These are phyloP conservation scores for Candida ulmi DNA, from an alignment of 805 yeast genomes.

Conservation along the genomic window DNA sequence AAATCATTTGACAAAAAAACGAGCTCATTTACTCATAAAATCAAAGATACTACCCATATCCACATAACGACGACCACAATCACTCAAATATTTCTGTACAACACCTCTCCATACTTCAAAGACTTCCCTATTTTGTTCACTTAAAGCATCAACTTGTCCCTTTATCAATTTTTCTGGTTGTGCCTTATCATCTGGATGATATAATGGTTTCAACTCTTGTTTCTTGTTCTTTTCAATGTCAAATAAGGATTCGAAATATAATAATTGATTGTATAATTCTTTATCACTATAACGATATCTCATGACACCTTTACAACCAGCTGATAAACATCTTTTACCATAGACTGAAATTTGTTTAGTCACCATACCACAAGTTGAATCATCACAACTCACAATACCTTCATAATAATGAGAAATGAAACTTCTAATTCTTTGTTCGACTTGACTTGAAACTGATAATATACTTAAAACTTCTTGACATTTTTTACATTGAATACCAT, in stretches of 20 bases:
- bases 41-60: constrained; percentile 79
- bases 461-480: constrained; percentile 51
- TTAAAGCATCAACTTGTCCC: constrained; percentile 64
- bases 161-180: constrained; percentile 28
- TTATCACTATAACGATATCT: constrained; percentile 70
- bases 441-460: constrained; percentile 58
- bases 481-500: constrained; percentile 64
- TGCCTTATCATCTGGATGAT: constrained; percentile 28
- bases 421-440: constrained; percentile 65
- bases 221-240: constrained; percentile 74
- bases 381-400: constrained; percentile 86
- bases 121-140: constrained; percentile 69
- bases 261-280: constrained; percentile 78
- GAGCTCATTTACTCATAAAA: constrained; percentile 32
- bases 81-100: constrained; percentile 65
- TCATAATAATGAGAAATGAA: constrained; percentile 75
- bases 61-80: constrained; percentile 86
- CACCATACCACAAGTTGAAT: constrained; percentile 67
- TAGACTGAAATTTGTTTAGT: constrained; percentile 87
- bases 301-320: constrained; percentile 73
- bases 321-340: constrained; percentile 71
- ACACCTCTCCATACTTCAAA: constrained; percentile 52
- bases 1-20: too few species aligned
- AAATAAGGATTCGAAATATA: constrained; percentile 73
- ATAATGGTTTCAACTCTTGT: constrained; percentile 48